Evolutionary conservation across 257 asterid genomes (phyloP).

Genomic region (Petunia axillaris): DNA sequence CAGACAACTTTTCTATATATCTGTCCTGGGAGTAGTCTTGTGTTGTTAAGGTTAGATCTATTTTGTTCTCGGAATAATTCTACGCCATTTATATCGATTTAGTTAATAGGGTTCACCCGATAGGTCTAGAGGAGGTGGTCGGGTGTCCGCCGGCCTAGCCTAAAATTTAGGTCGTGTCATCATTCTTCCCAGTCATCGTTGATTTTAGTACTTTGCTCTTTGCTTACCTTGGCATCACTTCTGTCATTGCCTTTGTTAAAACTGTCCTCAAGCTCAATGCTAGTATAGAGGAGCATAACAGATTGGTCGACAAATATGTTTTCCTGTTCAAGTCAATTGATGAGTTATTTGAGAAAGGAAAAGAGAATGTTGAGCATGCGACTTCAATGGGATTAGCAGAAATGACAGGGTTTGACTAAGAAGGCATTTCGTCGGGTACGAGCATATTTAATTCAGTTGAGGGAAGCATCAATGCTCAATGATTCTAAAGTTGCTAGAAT

Average conservation of each 20-base stretch:
- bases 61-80: no score
- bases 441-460: constrained; percentile 78
- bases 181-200: no score
- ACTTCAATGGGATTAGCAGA: constrained; percentile 65
- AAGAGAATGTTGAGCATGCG: constrained; percentile 48
- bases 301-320: constrained; percentile 86
- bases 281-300: constrained; percentile 72
- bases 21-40: no score
- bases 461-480: constrained; percentile 69
- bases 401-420: constrained; percentile 84
- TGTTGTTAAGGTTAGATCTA: no score
- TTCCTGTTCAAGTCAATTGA: constrained; percentile 76
- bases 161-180: no score
- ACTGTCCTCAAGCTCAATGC: constrained; percentile 78
- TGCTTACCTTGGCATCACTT: constrained; percentile 81
- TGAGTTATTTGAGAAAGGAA: constrained; percentile 82
- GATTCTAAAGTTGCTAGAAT: constrained; percentile 80
- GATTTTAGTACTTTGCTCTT: constrained; percentile 14
- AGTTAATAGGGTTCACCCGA: no score
- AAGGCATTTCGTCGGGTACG: constrained; percentile 86
- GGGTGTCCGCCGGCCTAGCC: no score
- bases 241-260: constrained; percentile 77
- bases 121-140: no score
- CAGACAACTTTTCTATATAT: no score
- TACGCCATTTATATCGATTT: no score